A percentile compares a stretch with the other conserved stretches of the same genome.
Conservation (phyloP, 768 basidiomycete genomes). For the Russula compacta region DNA sequence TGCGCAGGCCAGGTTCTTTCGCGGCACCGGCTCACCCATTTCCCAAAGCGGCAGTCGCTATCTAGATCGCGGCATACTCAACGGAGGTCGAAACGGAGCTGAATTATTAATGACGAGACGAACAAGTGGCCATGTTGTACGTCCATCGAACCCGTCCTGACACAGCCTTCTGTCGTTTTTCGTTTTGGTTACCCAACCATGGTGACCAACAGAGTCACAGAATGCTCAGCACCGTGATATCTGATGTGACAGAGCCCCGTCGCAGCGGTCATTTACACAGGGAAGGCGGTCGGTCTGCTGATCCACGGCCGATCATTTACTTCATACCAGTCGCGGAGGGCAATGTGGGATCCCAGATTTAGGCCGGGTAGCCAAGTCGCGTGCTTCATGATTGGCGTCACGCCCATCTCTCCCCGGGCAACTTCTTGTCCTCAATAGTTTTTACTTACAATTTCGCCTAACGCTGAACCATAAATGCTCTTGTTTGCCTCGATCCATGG, state of each 20-base stretch:
- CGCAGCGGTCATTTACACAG: neutral
- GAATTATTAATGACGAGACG: no score
- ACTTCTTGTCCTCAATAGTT: slow-evolving; percentile 8
- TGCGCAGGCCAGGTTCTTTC: neutral
- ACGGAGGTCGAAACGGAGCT: slow-evolving; percentile 6
- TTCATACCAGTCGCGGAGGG: slow-evolving; percentile 16
- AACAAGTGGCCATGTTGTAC: slow-evolving; percentile 3
- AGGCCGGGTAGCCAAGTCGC: slow-evolving; percentile 4
- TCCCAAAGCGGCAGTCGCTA: neutral
- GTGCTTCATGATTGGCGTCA: slow-evolving; percentile 19
- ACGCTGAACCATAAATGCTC: slow-evolving; percentile 1
- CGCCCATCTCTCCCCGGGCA: slow-evolving; percentile 8
- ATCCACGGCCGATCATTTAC: slow-evolving; percentile 17
- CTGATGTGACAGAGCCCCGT: slow-evolving; percentile 14
- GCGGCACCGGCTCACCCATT: slow-evolving; percentile 4
- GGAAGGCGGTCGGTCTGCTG: slow-evolving; percentile 4
- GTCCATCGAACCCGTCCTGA: neutral
- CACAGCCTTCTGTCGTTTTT: neutral
- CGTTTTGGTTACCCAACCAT: neutral
- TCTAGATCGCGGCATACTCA: slow-evolving; percentile 2
- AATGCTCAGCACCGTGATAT: slow-evolving; percentile 3
- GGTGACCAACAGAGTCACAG: slow-evolving; percentile 4
- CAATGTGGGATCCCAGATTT: slow-evolving; percentile 13
- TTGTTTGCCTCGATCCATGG: slow-evolving; percentile 10
- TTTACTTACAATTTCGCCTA: slow-evolving; percentile 15